Base-by-base conservation (phyloP, 352 stramenopile genomes). In the Globisporangium apiculatum region DNA sequence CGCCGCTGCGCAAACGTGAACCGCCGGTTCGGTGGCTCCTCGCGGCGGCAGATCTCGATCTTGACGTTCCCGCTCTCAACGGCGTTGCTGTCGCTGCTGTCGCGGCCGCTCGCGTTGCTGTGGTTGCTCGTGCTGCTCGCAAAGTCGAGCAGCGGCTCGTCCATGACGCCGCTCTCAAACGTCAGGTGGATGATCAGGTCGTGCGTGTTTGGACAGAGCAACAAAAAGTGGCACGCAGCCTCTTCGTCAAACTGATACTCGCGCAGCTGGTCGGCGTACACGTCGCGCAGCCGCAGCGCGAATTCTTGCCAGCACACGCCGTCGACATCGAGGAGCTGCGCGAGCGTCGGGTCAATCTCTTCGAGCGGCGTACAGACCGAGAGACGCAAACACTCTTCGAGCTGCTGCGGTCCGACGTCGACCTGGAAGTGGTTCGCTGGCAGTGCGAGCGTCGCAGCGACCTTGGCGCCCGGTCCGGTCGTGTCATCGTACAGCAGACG, bases 161-260 rank as follows among this genome's bases (percentile, higher is more conserved):
- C 53, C n/a, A 63, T 67, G n/a, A 64, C 12, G 36, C 51, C 50
- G 62, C 40, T 85, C 31, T 81, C 69, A 48, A 94, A 85, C 52
- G 65, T 88, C 59, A 95, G 61, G 58, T 95, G 86, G 62, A 95
- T 94, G 64, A 95, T 93, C 31, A 95, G 65, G 55, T 95, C 86
- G 47, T 87, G 85, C 35, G 86, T 87, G 55, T 91, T 71, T 0
- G 82, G 81, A 59, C 86, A 95, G 10, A 95, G 63, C 58, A 95
- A 59, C 47, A 95, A 51, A 35, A 95, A 66, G 56, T 95, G 86
- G 12, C 76, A 89, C 53, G 75, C 85, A 17, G 69, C 72, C 57
- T 94, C 71, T 17, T 76, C 75, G 48, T 86, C 67, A 63, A 95
- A 95, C 54, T 90, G 82, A 57, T 94, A 95, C 65, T 95, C 86